Base-by-base conservation (phyloP, 345 rosid species). In the Eucalyptus sideroxylon region DNA sequence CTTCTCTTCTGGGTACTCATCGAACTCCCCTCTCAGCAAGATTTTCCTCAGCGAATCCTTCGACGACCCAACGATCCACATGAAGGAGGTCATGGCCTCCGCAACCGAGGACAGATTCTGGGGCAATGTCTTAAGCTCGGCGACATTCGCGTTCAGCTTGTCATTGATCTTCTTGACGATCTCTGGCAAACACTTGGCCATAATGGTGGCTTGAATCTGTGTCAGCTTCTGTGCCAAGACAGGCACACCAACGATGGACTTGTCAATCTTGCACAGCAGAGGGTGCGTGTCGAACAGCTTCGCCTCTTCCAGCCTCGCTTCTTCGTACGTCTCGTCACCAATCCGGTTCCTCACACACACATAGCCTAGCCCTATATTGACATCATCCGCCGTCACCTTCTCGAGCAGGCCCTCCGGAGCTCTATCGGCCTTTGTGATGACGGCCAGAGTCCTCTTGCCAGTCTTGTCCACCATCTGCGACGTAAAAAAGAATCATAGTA, bases 321-420 rank as follows among this genome's bases (percentile, higher is more conserved):
- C 94, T 21, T 89, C 91, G 24, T 92, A 92, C 8, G 91, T 77
- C 67, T 94, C 93, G 26, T 93, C 93, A 4, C 92, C 94, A 72
- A 93, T 91, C 10, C 16, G 10, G 88, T 94, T 90, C 89, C 95
- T 91, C 4, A 94, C 95, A 45, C 95, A 94, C 3, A 93, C 93
- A 50, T 95, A 93, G 30, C 97, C 95, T 0, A 95, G 91, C 6
- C 95, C 95, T 6, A 94, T 94, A 3, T 86, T 92, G 37, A 94
- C 95, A 88, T 95, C 96, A 45, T 94, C 93, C 5, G 93, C 91
- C 3, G 89, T 91, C 2, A 95, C 94, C 88, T 95, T 94, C 92
- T 94, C 92, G n/a, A 90, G 89, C 30, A 93, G 87, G 3, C 95
- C 95, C 87, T 95, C 94, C 4, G 95, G 94, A 6, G 95, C 91